These are phyloP conservation scores for Scleroderma bovista DNA, from an alignment of 768 basidiomycete genomes.

Conservation along the genomic window DNA sequence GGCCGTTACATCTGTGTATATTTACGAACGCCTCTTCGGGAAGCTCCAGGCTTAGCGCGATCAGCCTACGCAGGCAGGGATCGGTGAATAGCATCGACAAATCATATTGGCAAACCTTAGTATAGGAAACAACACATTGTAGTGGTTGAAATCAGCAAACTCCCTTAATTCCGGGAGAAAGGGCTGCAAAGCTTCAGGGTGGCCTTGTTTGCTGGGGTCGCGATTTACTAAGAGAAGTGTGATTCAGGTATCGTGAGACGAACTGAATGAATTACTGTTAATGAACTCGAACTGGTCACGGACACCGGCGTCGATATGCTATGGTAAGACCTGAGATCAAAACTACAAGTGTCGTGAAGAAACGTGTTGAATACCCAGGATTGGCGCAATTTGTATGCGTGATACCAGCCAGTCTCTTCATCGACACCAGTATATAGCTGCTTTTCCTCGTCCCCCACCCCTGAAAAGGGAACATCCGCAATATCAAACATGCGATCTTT, in stretches of 20 bases:
- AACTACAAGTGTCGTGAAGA: not conserved
- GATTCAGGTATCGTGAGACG: not conserved
- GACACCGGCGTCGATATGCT: conserved; percentile 62
- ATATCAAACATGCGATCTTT: conserved; percentile 45
- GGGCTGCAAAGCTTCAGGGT: conserved; percentile 46
- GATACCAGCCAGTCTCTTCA: conserved; percentile 42
- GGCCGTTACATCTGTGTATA: conserved; percentile 38
- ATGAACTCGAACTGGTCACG: conserved; percentile 61
- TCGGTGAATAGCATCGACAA: not conserved
- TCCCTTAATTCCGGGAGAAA: conserved; percentile 48
- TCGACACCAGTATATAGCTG: conserved; percentile 29
- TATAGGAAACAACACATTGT: conserved; percentile 44
- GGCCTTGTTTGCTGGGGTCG: conserved; percentile 39
- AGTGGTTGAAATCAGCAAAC: conserved; percentile 48
- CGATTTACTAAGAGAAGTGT: conserved; percentile 39
- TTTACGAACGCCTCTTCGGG: conserved; percentile 48
- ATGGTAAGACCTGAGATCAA: not conserved
- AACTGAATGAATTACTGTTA: conserved; percentile 38
- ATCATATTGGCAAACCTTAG: conserved; percentile 29
- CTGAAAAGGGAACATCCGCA: conserved; percentile 40
- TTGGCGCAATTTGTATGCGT: conserved; percentile 48
- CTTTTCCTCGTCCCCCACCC: conserved; percentile 41
- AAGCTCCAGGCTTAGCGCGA: conserved; percentile 48
- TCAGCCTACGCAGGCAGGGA: conserved; percentile 29
- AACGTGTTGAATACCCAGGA: conserved; percentile 36